These are phyloP conservation scores for Teunomyces gatunensis DNA, from an alignment of 805 yeast genomes.

Conservation along the genomic window DNA sequence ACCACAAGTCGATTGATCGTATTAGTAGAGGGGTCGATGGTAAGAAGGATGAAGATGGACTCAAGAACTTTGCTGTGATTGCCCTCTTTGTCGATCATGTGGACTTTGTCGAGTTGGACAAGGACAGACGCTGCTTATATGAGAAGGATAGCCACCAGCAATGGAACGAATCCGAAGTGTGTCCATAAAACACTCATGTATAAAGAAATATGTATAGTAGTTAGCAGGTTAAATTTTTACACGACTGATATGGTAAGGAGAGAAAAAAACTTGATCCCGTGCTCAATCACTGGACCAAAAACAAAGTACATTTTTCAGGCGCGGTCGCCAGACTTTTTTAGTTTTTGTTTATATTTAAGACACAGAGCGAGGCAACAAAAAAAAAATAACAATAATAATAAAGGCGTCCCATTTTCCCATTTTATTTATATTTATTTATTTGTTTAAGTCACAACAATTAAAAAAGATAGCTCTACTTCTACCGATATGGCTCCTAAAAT, in stretches of 20 bases:
- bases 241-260: neutral
- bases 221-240: neutral
- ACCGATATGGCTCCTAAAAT: conserved; percentile 35
- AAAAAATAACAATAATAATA: neutral
- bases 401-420: conserved; percentile 1
- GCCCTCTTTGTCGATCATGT: conserved; percentile 69
- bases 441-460: neutral
- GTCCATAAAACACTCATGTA: conserved; percentile 46
- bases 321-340: neutral
- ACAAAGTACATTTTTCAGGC: neutral
- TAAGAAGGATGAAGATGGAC: conserved; percentile 56
- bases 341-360: neutral
- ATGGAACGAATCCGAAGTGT: conserved; percentile 77
- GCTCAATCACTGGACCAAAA: neutral
- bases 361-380: too few species aligned
- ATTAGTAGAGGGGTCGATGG: conserved; percentile 85
- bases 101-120: conserved; percentile 63
- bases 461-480: neutral
- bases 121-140: conserved; percentile 52
- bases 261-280: neutral
- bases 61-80: conserved; percentile 66
- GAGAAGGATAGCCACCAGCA: conserved; percentile 54
- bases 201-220: neutral
- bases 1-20: conserved; percentile 59
- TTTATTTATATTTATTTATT: conserved; percentile 5